Evolutionary conservation across 225 moss, liverwort and hornwort species (phyloP).

Genomic region (Physcomitrellopsis africana): DNA sequence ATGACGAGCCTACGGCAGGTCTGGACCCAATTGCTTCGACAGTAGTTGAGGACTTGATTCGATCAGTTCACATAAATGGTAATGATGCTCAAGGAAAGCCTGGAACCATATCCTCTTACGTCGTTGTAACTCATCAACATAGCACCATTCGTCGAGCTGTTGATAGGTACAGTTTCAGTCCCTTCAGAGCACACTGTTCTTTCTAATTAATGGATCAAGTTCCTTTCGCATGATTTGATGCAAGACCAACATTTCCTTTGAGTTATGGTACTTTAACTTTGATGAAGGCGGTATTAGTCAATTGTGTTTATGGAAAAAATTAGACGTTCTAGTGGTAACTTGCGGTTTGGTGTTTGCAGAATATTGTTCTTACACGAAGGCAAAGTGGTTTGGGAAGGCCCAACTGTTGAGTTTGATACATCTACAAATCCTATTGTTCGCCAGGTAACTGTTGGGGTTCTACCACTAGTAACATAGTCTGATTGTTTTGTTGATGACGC

Average conservation of each 20-base stretch:
- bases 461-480: not conserved
- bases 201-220: not conserved
- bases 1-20: constrained; percentile 96
- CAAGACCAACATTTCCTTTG: not conserved
- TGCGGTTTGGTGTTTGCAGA: constrained; percentile 43
- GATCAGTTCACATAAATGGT: constrained; percentile 93
- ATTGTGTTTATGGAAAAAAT: not conserved
- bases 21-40: constrained; percentile 97
- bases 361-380: constrained; percentile 91
- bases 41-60: constrained; percentile 95
- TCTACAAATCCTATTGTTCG: constrained; percentile 87
- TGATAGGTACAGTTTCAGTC: constrained; percentile 64
- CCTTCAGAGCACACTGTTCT: not conserved
- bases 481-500: not conserved
- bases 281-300: not conserved
- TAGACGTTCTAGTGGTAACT: not conserved
- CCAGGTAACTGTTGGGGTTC: constrained; percentile 62
- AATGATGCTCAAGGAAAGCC: constrained; percentile 88
- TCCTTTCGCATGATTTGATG: not conserved
- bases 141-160: constrained; percentile 95
- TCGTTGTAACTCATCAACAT: constrained; percentile 97
- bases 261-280: not conserved
- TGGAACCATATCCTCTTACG: constrained; percentile 90
- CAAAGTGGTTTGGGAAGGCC: constrained; percentile 91
- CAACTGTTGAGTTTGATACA: constrained; percentile 81